Evolutionary conservation across 805 yeast genomes (phyloP).

Genomic region (Citeromyces matritensis): DNA sequence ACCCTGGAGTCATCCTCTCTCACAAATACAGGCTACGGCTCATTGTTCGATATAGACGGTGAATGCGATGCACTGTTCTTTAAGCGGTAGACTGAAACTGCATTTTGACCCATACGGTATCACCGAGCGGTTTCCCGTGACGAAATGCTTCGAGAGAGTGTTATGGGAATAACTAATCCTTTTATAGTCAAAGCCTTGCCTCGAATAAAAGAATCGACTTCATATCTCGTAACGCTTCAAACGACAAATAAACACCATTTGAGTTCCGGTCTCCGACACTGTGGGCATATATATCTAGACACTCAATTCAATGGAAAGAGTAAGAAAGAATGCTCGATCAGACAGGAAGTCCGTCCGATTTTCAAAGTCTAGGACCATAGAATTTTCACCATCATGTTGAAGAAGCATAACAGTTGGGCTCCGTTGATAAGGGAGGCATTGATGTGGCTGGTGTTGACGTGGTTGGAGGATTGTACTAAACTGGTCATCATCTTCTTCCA

Average conservation of each 20-base stretch:
- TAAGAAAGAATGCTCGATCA: no score
- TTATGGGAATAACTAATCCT: not conserved
- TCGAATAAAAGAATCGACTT: not conserved
- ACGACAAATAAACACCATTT: not conserved
- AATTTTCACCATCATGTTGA: no score
- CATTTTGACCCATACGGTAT: not conserved
- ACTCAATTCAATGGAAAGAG: slow-evolving; percentile 3
- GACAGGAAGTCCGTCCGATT: no score
- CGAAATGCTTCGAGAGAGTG: not conserved
- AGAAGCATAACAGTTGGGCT: no score
- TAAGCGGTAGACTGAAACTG: not conserved
- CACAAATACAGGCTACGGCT: slow-evolving; percentile 36
- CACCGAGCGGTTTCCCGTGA: not conserved
- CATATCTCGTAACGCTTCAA: not conserved
- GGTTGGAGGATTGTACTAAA: no score
- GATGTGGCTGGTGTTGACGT: no score
- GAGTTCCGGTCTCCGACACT: slow-evolving; percentile 20
- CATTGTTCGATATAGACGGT: slow-evolving; percentile 23
- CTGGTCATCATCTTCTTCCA: no score
- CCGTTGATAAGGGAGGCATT: no score
- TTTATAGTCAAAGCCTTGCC: not conserved
- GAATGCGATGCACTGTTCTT: slow-evolving; percentile 25
- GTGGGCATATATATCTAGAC: slow-evolving; percentile 20
- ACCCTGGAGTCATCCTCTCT: slow-evolving; percentile 18
- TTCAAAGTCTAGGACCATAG: no score